Percentiles rank a stretch among this genome's conserved stretches.
Evolutionary conservation across 1,284 basidiomycete genomes (phyloP).

Genomic region (Agaricales sp.): DNA sequence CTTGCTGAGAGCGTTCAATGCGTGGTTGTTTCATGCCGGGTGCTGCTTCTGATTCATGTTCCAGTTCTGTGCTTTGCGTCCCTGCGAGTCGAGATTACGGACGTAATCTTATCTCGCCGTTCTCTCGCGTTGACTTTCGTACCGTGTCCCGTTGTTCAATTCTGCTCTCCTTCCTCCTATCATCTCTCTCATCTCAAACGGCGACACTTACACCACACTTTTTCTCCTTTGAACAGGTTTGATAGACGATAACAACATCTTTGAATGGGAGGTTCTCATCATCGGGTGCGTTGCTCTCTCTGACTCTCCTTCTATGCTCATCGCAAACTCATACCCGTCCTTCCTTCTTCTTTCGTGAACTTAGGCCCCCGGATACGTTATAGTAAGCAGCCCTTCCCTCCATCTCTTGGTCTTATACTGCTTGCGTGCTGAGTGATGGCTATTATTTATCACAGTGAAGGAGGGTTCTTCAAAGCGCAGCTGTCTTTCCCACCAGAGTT

Average conservation of each 20-base stretch:
- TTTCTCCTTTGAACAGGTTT: slow-evolving; percentile 52
- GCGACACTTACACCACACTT: slow-evolving; percentile 11
- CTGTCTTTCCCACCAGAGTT: slow-evolving; percentile 86
- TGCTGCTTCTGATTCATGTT: too few species aligned
- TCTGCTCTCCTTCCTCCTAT: background rate
- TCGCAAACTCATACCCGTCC: slow-evolving; percentile 14
- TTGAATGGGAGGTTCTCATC: slow-evolving; percentile 90
- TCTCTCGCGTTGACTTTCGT: background rate
- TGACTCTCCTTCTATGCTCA: slow-evolving; percentile 2
- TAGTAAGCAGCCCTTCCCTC: slow-evolving; percentile 46
- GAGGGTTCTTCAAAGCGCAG: slow-evolving; percentile 85
- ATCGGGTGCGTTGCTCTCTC: slow-evolving; percentile 60
- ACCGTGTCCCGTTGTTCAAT: background rate
- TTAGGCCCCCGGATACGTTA: slow-evolving; percentile 79
- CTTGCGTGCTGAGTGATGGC: too few species aligned
- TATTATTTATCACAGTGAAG: slow-evolving; percentile 59
- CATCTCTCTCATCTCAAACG: too few species aligned
- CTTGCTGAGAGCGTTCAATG: too few species aligned
- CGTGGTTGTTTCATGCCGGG: too few species aligned
- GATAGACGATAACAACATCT: slow-evolving; percentile 86
- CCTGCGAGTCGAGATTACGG: background rate
- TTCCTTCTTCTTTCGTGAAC: slow-evolving; percentile 1
- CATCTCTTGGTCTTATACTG: slow-evolving; percentile 1
- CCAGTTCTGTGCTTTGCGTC: background rate
- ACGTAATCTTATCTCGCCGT: background rate